A percentile compares a stretch with the other conserved stretches of the same genome.
These are phyloP conservation scores for Gentiana dahurica DNA, from an alignment of 257 asterid species.

Conservation along the genomic window DNA sequence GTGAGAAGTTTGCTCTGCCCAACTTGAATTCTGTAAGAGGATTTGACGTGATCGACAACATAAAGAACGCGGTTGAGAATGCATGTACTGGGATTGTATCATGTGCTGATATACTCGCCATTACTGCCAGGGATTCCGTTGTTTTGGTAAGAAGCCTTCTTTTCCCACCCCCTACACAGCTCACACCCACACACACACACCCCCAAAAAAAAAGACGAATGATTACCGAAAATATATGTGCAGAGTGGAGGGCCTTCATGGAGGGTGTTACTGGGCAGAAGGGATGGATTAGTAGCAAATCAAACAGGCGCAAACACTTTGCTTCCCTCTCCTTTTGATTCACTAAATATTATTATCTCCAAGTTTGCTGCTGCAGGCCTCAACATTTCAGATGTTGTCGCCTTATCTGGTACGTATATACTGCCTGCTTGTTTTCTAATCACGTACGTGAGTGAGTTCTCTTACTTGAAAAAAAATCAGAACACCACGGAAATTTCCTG, in stretches of 20 bases:
- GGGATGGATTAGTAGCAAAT: constrained; percentile 63
- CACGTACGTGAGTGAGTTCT: too few relatives aligned
- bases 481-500: too few relatives aligned
- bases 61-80: constrained; percentile 52
- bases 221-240: background rate
- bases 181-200: background rate
- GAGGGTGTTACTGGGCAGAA: constrained; percentile 67
- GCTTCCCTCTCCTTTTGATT: constrained; percentile 66
- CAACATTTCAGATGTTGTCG: constrained; percentile 50
- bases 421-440: background rate
- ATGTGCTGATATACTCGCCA: constrained; percentile 61
- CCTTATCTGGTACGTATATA: constrained; percentile 49
- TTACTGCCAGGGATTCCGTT: constrained; percentile 70
- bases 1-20: constrained; percentile 57
- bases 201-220: too few relatives aligned
- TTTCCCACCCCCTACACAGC: background rate
- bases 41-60: constrained; percentile 57
- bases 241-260: constrained; percentile 80
- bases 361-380: constrained; percentile 49
- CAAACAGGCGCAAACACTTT: constrained; percentile 44
- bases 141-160: constrained; percentile 27
- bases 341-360: constrained; percentile 30
- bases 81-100: constrained; percentile 63
- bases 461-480: too few relatives aligned
- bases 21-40: constrained; percentile 78